Percentiles rank a stretch among this genome's conserved stretches.
phyloP scores from a whole-genome alignment of 2,329 filamentous ascomycete genomes.

The Aschersonia sp. region DNA sequence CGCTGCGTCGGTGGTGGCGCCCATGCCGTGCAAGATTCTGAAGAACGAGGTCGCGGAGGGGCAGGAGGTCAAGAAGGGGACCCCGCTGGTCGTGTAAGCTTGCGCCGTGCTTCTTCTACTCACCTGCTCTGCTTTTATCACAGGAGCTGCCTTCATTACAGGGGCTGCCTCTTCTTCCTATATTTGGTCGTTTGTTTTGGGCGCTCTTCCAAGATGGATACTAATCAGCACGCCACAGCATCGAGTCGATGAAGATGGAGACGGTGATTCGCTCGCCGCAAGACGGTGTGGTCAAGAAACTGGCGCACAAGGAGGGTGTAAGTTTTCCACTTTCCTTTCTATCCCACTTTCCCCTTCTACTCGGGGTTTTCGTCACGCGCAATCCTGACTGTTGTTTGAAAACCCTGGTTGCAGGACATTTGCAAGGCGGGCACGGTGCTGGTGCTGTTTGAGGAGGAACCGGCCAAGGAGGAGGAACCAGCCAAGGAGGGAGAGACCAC shows the following conservation, averaged over 20 bases:
- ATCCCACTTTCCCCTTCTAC: neutral
- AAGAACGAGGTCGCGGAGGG: conserved; percentile 79
- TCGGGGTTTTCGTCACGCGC: conserved; percentile 6
- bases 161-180: neutral
- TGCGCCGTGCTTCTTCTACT: too few relatives aligned
- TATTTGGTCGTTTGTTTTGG: neutral
- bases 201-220: neutral
- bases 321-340: conserved; percentile 15
- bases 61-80: conserved; percentile 68
- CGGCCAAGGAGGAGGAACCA: conserved; percentile 13
- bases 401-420: conserved; percentile 40
- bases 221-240: conserved; percentile 25
- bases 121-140: too few relatives aligned
- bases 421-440: conserved; percentile 65
- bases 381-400: neutral
- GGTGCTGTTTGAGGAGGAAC: conserved; percentile 52
- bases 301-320: conserved; percentile 64
- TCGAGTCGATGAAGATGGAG: conserved; percentile 87
- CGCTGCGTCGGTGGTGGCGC: conserved; percentile 71
- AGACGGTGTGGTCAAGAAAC: conserved; percentile 53
- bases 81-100: conserved; percentile 66
- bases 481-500: neutral
- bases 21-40: conserved; percentile 95
- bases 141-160: neutral
- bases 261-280: conserved; percentile 69